Evolutionary conservation across 768 basidiomycete genomes (phyloP).

Genomic region (Kwoniella newhampshirensis): DNA sequence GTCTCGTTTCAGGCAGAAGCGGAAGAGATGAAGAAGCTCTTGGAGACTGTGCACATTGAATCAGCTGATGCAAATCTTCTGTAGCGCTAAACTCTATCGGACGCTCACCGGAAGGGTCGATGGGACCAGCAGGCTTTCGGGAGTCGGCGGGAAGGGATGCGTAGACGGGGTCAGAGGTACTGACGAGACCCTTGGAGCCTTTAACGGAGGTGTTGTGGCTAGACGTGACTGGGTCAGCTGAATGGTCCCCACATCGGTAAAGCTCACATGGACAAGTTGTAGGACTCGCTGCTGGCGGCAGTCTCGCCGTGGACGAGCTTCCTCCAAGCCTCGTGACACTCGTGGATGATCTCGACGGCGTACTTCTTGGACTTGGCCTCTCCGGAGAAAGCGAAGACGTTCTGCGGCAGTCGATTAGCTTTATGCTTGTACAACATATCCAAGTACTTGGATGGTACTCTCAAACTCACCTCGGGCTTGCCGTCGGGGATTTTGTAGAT

Average conservation of each 20-base stretch:
- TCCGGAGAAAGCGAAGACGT: constrained; percentile 97
- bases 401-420: constrained; percentile 57
- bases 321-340: constrained; percentile 98
- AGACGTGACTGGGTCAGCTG: not conserved
- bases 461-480: constrained; percentile 52
- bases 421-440: not conserved
- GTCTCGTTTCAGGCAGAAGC: constrained; percentile 42
- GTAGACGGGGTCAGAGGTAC: constrained; percentile 66
- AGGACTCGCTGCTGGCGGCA: constrained; percentile 67
- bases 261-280: constrained; percentile 82
- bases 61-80: not conserved
- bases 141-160: constrained; percentile 71
- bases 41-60: constrained; percentile 40
- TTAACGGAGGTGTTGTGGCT: constrained; percentile 79
- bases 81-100: not conserved
- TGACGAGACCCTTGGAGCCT: constrained; percentile 70
- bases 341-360: constrained; percentile 97
- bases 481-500: constrained; percentile 57
- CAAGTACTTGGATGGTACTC: not conserved
- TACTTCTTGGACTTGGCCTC: constrained; percentile 99
- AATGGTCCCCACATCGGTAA: not conserved
- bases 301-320: constrained; percentile 77
- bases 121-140: constrained; percentile 76
- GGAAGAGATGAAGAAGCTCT: constrained; percentile 54
- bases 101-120: constrained; percentile 81